Evolutionary conservation across 352 stramenopile genomes (phyloP).

Genomic region (Phytophthora quininea): DNA sequence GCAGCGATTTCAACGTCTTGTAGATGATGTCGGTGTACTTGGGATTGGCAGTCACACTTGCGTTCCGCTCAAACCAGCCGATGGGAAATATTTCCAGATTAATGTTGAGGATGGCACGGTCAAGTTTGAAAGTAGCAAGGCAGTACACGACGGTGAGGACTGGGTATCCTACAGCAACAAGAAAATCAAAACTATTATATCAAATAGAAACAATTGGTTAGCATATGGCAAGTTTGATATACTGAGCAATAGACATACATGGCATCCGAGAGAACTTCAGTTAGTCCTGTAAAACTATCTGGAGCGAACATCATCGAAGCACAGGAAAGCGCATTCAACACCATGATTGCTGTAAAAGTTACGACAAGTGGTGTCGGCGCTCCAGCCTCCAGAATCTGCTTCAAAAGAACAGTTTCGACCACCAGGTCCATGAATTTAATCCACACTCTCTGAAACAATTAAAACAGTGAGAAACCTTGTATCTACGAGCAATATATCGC

Average conservation of each 20-base stretch:
- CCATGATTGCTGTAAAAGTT: slow-evolving; percentile 13
- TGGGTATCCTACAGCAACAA: slow-evolving; percentile 26
- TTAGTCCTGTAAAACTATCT: slow-evolving; percentile 2
- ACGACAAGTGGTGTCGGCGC: slow-evolving; percentile 7
- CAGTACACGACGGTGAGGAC: slow-evolving; percentile 17
- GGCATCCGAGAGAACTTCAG: slow-evolving; percentile 7
- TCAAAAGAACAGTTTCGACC: slow-evolving; percentile 13
- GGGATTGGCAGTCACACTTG: slow-evolving; percentile 2
- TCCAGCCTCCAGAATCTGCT: slow-evolving; percentile 17
- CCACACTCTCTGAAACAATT: slow-evolving; percentile 5
- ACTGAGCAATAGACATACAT: neutral
- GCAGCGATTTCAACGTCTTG: slow-evolving; percentile 27
- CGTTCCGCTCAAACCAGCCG: slow-evolving; percentile 9
- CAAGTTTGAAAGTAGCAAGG: slow-evolving; percentile 17
- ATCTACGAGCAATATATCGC: neutral
- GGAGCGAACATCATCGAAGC: slow-evolving; percentile 12
- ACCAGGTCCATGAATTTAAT: slow-evolving; percentile 21
- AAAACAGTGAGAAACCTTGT: neutral
- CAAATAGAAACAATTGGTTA: slow-evolving; percentile 3
- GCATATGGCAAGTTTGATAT: neutral
- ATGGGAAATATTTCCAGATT: slow-evolving; percentile 11
- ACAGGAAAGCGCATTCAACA: slow-evolving; percentile 9
- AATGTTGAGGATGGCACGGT: slow-evolving; percentile 7
- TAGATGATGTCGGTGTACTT: slow-evolving; percentile 10
- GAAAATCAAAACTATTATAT: slow-evolving; percentile 38